These are phyloP conservation scores for Nannochloris sp. DNA, from an alignment of 139 green algal genomes.

Conservation along the genomic window DNA sequence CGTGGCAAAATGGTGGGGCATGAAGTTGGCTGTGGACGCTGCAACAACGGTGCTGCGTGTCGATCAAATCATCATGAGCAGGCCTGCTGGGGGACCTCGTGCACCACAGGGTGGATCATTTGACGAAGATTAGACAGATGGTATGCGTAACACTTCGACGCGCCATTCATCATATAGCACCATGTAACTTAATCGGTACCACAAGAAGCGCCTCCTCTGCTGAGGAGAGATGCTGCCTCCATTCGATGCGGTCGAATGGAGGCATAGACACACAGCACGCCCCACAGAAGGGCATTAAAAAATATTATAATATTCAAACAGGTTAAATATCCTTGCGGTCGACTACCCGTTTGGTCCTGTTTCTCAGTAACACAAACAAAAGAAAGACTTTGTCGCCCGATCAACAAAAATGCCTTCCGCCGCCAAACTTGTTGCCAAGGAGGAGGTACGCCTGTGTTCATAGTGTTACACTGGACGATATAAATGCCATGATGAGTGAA, in stretches of 20 bases:
- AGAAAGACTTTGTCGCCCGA: background rate
- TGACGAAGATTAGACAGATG: conserved; percentile 30
- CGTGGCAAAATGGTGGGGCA: conserved; percentile 88
- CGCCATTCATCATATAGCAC: background rate
- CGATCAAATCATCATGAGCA: conserved; percentile 98
- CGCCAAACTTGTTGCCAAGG: conserved; percentile 58
- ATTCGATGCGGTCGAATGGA: too few relatives aligned
- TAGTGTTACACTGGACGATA: background rate
- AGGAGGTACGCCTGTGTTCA: conserved; percentile 40
- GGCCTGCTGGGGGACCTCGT: conserved; percentile 79
- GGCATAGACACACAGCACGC: too few relatives aligned
- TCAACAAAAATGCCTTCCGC: conserved; percentile 54
- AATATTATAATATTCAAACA: conserved; percentile 1
- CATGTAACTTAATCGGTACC: background rate
- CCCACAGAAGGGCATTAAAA: too few relatives aligned
- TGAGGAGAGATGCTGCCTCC: background rate
- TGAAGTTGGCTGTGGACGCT: conserved; percentile 87
- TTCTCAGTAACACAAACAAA: background rate
- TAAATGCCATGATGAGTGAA: too few relatives aligned
- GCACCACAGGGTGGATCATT: conserved; percentile 23
- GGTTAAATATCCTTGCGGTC: conserved; percentile 71
- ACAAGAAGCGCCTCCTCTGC: too few relatives aligned
- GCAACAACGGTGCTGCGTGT: conserved; percentile 89
- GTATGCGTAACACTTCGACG: too few relatives aligned
- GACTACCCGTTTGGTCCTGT: conserved; percentile 64